These are phyloP conservation scores for Patellifolia procumbens DNA, from an alignment of 179 eudicot species.

Conservation along the genomic window DNA sequence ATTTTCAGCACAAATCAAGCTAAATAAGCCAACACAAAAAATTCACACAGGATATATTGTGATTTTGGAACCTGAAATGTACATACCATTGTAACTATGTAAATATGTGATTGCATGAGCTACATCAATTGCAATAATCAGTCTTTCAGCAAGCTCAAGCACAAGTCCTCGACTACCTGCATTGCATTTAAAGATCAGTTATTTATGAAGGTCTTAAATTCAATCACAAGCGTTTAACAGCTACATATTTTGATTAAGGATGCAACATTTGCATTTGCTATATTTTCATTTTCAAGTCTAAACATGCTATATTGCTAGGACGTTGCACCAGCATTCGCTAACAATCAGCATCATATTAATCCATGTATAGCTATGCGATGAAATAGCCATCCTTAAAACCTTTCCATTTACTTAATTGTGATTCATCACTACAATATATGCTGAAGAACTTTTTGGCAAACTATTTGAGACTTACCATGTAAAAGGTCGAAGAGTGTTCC, in stretches of 20 bases:
- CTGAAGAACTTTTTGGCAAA: background rate
- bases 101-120: slow-evolving; percentile 68
- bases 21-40: background rate
- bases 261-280: background rate
- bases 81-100: slow-evolving; percentile 65
- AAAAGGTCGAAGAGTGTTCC: slow-evolving; percentile 75
- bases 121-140: slow-evolving; percentile 68
- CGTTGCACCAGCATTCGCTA: background rate
- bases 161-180: slow-evolving; percentile 49
- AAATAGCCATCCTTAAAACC: background rate
- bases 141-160: slow-evolving; percentile 61
- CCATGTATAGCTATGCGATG: background rate
- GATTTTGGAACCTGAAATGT: background rate
- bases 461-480: slow-evolving; percentile 48
- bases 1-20: background rate
- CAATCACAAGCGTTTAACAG: background rate
- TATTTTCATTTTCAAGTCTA: background rate
- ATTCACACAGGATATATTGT: background rate
- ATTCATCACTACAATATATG: background rate
- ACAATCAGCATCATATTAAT: slow-evolving; percentile 1
- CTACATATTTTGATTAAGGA: background rate
- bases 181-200: background rate
- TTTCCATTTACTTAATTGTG: background rate
- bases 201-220: slow-evolving; percentile 4
- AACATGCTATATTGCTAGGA: background rate